Conservation (phyloP, 495 filamentous ascomycete species). For the Peziza echinospora region DNA sequence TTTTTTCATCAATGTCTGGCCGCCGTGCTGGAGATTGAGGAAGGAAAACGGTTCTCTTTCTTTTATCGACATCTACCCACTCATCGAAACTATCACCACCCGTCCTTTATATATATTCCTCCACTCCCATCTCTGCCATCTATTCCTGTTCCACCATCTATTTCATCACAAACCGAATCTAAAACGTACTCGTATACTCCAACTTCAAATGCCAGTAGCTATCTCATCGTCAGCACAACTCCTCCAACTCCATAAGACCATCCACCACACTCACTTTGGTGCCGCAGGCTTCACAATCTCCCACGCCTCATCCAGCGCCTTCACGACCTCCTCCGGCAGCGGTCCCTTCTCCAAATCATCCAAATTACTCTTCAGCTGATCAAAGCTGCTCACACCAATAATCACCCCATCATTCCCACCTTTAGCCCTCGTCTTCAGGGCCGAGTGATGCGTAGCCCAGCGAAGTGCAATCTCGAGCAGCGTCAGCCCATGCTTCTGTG, state of each 20-base stretch:
- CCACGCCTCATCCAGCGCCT: constrained; percentile 64
- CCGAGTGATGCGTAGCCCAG: constrained; percentile 63
- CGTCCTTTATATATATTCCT: no score
- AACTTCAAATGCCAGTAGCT: constrained; percentile 58
- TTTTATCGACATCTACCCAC: no score
- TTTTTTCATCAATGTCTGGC: not conserved
- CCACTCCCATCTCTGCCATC: no score
- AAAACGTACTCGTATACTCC: constrained; percentile 31
- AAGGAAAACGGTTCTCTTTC: no score
- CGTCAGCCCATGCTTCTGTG: constrained; percentile 51
- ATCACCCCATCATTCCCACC: constrained; percentile 63
- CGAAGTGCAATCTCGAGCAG: constrained; percentile 66
- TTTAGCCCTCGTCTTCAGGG: constrained; percentile 38
- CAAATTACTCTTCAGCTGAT: constrained; percentile 57
- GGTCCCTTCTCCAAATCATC: constrained; percentile 66
- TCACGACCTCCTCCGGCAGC: constrained; percentile 61
- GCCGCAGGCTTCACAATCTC: constrained; percentile 40
- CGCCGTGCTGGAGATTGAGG: not conserved
- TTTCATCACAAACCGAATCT: no score
- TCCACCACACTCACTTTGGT: constrained; percentile 21
- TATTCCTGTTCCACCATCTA: no score
- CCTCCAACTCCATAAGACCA: not conserved
- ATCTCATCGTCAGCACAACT: not conserved
- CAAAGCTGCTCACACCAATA: constrained; percentile 52
- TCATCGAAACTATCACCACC: no score